Conservation (phyloP, 768 basidiomycete genomes). For the Hygrocybe punicea region DNA sequence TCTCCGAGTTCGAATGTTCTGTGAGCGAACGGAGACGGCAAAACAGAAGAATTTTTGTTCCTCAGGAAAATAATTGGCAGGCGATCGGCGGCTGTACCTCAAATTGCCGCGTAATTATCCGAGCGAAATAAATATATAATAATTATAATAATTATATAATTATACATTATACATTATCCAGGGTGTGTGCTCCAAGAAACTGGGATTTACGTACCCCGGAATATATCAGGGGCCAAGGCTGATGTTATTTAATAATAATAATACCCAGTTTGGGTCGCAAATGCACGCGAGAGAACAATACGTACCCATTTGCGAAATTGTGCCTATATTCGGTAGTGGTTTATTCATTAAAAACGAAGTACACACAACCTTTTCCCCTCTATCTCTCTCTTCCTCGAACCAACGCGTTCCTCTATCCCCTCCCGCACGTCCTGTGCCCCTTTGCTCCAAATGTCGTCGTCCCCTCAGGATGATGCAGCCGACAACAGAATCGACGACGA, state of each 20-base stretch:
- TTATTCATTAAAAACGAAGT: constrained; percentile 74
- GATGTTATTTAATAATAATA: constrained; percentile 14
- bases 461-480: constrained; percentile 47
- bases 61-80: constrained; percentile 1
- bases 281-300: constrained; percentile 72
- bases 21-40: background rate
- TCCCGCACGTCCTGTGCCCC: constrained; percentile 13
- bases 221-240: background rate
- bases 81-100: constrained; percentile 30
- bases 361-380: constrained; percentile 38
- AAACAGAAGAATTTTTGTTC: background rate
- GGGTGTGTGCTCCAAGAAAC: background rate
- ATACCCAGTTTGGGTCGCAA: constrained; percentile 51
- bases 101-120: constrained; percentile 18
- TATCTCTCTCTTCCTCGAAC: constrained; percentile 41
- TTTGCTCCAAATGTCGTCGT: constrained; percentile 38
- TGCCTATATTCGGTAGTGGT: constrained; percentile 68
- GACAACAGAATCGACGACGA: constrained; percentile 61
- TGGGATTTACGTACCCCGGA: background rate
- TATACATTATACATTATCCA: too few relatives aligned
- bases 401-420: constrained; percentile 28
- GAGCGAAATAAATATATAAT: constrained; percentile 25
- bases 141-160: background rate
- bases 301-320: constrained; percentile 43
- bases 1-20: background rate